Conservation (phyloP, 2,329 filamentous ascomycete genomes). For the Hymenoscyphus salicellus region DNA sequence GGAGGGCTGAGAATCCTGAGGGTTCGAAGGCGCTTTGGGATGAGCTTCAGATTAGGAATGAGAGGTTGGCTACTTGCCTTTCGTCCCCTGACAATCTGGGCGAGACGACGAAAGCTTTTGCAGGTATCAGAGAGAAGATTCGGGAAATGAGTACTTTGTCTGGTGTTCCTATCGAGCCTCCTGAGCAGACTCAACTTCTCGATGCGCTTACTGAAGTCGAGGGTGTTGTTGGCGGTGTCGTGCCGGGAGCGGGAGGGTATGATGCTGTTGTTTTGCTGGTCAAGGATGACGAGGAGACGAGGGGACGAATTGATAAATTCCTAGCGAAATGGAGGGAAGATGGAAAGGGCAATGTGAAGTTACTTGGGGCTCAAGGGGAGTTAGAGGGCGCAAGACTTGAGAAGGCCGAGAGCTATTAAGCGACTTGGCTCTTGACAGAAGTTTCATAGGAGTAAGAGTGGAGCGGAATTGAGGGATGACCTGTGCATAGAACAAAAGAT, state of each 20-base stretch:
- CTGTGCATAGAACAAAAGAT: not conserved
- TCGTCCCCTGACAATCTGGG: constrained; percentile 42
- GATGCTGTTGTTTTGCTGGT: constrained; percentile 84
- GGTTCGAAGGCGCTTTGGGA: constrained; percentile 72
- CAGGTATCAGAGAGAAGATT: constrained; percentile 58
- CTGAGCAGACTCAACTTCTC: constrained; percentile 77
- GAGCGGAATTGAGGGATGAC: not conserved
- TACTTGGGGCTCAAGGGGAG: constrained; percentile 69
- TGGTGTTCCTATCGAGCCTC: constrained; percentile 84
- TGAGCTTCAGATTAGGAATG: constrained; percentile 70
- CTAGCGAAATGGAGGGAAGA: constrained; percentile 63
- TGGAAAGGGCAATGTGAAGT: constrained; percentile 61
- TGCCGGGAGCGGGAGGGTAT: constrained; percentile 90
- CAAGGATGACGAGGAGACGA: constrained; percentile 65
- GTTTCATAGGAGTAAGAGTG: too few relatives aligned
- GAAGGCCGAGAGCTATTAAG: constrained; percentile 31
- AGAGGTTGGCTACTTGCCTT: constrained; percentile 64
- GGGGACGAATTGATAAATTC: constrained; percentile 57
- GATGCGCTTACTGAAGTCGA: constrained; percentile 68
- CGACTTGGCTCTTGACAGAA: not conserved
- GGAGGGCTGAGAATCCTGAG: constrained; percentile 64
- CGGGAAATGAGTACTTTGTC: constrained; percentile 72
- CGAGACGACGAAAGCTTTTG: constrained; percentile 48
- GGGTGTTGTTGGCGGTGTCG: constrained; percentile 86
- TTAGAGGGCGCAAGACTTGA: constrained; percentile 62